Percentiles rank a stretch among this genome's conserved stretches.
Conservation (phyloP, 768 basidiomycete genomes). For the Tulasnella sp. region DNA sequence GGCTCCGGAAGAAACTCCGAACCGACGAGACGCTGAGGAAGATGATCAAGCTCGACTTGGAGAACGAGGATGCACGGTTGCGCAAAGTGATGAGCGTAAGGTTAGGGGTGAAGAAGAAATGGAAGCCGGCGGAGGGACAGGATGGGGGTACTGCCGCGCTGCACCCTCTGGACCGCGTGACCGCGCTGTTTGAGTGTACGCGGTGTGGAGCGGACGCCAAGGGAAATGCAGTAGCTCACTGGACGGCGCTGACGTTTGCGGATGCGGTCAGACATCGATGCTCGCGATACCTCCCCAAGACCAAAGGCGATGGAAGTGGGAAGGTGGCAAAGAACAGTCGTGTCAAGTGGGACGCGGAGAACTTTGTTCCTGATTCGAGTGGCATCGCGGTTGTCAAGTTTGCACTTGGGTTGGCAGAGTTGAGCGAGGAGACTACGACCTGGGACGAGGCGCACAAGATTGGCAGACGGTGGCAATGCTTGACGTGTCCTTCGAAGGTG, state of each 20-base stretch:
- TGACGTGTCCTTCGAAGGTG: background rate
- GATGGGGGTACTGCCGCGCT: background rate
- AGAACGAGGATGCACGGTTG: background rate
- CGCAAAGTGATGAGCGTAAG: background rate
- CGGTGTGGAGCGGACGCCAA: background rate
- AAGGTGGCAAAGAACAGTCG: background rate
- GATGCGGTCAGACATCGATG: background rate
- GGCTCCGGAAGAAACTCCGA: background rate
- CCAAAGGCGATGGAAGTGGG: background rate
- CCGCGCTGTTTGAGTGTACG: conserved; percentile 1
- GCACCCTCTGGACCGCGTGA: conserved; percentile 2
- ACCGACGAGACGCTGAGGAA: background rate
- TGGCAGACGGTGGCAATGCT: background rate
- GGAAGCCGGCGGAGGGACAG: background rate
- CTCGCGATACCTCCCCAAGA: background rate
- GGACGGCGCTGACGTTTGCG: background rate
- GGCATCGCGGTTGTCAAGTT: background rate
- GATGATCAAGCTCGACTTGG: background rate
- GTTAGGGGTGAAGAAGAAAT: conserved; percentile 1
- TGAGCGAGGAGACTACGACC: background rate
- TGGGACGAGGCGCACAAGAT: background rate
- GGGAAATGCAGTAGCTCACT: background rate
- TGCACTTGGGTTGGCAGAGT: background rate
- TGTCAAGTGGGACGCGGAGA: background rate
- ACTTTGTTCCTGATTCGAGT: background rate